phyloP scores from a whole-genome alignment of 345 rosid genomes.

The Eutrema yunnanense region DNA sequence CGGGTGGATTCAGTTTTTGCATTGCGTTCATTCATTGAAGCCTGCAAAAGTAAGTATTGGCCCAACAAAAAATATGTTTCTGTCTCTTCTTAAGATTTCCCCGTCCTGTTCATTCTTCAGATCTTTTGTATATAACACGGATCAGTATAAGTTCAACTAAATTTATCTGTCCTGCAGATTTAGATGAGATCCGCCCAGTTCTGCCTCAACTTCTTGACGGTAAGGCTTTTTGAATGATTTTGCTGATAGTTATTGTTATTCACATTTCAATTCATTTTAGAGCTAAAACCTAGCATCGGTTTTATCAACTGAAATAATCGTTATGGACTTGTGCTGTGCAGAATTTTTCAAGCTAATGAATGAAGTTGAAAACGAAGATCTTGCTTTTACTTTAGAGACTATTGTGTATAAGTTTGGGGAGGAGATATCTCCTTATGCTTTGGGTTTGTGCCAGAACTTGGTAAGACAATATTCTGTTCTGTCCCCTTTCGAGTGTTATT shows the following conservation, averaged over 20 bases:
- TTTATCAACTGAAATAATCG: constrained; percentile 3
- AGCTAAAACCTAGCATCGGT: neutral
- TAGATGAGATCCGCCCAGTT: constrained; percentile 92
- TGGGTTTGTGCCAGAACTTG: constrained; percentile 94
- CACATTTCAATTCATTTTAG: neutral
- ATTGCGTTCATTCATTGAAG: constrained; percentile 87
- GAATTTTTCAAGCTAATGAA: constrained; percentile 97
- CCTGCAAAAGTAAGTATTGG: constrained; percentile 59
- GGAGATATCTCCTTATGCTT: constrained; percentile 92
- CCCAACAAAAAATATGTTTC: neutral
- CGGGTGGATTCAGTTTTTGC: constrained; percentile 99
- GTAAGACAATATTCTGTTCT: constrained; percentile 44
- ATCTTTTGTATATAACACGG: neutral
- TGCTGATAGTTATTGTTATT: neutral
- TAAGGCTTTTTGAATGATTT: constrained; percentile 24
- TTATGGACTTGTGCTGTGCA: constrained; percentile 30
- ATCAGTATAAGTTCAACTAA: neutral
- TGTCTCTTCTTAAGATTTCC: neutral
- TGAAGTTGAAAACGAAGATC: constrained; percentile 98
- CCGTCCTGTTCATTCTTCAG: neutral
- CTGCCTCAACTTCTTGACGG: constrained; percentile 97
- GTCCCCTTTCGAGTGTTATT: neutral
- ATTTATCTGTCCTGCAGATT: constrained; percentile 48
- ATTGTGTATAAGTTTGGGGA: constrained; percentile 94
- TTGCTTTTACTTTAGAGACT: constrained; percentile 87